Evolutionary conservation across 1,139 yeast genomes (phyloP).

Genomic region (Kodamaea suecica): DNA sequence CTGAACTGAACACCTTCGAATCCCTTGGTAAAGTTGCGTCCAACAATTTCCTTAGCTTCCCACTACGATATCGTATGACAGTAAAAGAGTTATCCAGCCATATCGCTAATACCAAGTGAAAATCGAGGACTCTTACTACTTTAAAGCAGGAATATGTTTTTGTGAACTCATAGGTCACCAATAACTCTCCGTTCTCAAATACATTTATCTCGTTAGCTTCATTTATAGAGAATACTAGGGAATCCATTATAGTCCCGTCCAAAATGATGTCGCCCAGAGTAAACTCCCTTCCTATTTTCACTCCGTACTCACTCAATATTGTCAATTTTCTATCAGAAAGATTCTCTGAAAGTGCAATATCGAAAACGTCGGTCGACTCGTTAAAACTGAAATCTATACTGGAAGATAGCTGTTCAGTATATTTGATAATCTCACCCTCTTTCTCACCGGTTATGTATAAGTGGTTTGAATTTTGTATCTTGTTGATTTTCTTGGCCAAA

Average conservation of each 20-base stretch:
- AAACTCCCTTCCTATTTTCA: not conserved
- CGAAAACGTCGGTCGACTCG: not conserved
- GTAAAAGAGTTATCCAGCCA: conserved; percentile 6
- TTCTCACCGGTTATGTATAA: not conserved
- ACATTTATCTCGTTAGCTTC: not conserved
- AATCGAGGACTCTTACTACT: not conserved
- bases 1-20: conserved; percentile 5
- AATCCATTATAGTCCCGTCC: conserved; percentile 2
- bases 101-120: conserved; percentile 1
- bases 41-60: not conserved
- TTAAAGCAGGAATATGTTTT: not conserved
- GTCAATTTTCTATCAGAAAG: not conserved
- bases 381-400: not conserved
- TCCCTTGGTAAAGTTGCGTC: conserved; percentile 2
- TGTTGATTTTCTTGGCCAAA: not conserved
- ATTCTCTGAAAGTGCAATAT: not conserved
- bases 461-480: not conserved
- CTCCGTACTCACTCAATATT: not conserved
- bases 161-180: not conserved
- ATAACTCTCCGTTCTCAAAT: not conserved
- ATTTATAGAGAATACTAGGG: conserved; percentile 1
- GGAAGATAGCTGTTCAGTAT: not conserved
- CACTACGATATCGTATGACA: not conserved
- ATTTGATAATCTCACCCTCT: not conserved
- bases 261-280: not conserved